A percentile compares a stretch with the other conserved stretches of the same genome.
Evolutionary conservation across 176 grass and related monocot species (phyloP).

Genomic region (Dactylis glomerata): DNA sequence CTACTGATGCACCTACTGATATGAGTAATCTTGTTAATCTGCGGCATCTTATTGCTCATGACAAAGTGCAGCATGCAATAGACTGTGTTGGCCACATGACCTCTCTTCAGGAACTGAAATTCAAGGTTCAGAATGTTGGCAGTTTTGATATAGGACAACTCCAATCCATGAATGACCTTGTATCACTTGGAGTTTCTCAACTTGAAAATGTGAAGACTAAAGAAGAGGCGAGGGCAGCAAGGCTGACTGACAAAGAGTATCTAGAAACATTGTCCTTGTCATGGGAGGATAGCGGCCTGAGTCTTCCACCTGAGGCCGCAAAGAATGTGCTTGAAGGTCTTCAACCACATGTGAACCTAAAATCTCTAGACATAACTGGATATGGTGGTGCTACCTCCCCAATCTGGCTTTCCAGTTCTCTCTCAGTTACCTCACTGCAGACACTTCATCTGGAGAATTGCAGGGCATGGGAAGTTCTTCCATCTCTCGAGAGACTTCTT

Average conservation of each 20-base stretch:
- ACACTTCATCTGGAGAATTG: slow-evolving; percentile 14
- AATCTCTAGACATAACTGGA: slow-evolving; percentile 18
- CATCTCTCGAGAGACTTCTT: neutral
- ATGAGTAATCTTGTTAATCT: slow-evolving; percentile 48
- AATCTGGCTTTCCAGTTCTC: neutral
- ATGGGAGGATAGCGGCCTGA: neutral
- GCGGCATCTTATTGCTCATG: slow-evolving; percentile 34
- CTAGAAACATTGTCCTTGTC: neutral
- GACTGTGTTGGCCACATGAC: neutral
- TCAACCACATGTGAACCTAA: slow-evolving; percentile 27
- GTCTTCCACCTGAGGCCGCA: neutral
- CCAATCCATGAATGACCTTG: slow-evolving; percentile 25
- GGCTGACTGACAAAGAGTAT: neutral
- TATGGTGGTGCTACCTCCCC: slow-evolving; percentile 14
- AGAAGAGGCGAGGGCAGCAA: neutral
- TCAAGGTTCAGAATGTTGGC: slow-evolving; percentile 19
- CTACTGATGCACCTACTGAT: neutral
- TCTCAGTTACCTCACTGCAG: neutral
- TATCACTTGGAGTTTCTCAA: neutral
- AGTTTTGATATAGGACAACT: slow-evolving; percentile 33
- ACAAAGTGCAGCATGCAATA: neutral
- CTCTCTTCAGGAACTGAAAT: slow-evolving; percentile 30
- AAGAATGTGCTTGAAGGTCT: slow-evolving; percentile 34
- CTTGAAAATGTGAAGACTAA: slow-evolving; percentile 4
- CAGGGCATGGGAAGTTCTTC: neutral